These are phyloP conservation scores for Cercospora sp. DNA, from an alignment of 2,329 filamentous ascomycete species.

Conservation along the genomic window DNA sequence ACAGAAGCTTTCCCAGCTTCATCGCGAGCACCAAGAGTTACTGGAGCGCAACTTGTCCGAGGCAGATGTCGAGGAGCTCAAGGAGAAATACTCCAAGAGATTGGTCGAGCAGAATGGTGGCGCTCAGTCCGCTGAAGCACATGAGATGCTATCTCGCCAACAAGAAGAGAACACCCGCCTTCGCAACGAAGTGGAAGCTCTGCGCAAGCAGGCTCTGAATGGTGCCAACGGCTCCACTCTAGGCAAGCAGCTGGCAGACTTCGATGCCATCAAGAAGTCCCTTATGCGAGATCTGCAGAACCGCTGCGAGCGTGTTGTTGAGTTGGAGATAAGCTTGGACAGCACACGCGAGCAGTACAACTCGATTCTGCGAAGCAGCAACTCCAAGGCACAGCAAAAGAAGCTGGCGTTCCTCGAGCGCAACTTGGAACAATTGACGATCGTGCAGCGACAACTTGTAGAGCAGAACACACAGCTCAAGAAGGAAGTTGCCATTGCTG, in stretches of 20 bases:
- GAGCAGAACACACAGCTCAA: constrained; percentile 97
- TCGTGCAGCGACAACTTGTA: constrained; percentile 94
- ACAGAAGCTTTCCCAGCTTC: constrained; percentile 68
- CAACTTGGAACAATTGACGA: constrained; percentile 95
- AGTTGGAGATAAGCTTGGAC: constrained; percentile 95
- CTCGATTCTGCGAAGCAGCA: constrained; percentile 92
- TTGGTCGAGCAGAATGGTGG: constrained; percentile 57
- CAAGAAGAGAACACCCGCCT: constrained; percentile 79
- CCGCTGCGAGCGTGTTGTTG: constrained; percentile 92
- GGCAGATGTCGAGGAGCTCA: constrained; percentile 79
- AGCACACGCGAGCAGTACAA: constrained; percentile 99
- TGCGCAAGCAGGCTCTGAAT: constrained; percentile 69
- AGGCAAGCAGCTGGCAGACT: constrained; percentile 96
- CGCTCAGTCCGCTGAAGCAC: constrained; percentile 59
- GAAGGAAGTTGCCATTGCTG: constrained; percentile 98
- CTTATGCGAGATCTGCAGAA: constrained; percentile 98
- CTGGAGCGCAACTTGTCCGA: constrained; percentile 77
- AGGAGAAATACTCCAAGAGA: constrained; percentile 72
- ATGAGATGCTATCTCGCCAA: constrained; percentile 74
- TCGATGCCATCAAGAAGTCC: constrained; percentile 99
- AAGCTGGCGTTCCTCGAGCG: constrained; percentile 99
- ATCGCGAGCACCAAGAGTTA: constrained; percentile 81
- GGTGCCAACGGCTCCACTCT: constrained; percentile 68
- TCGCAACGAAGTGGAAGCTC: constrained; percentile 75
- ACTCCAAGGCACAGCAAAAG: constrained; percentile 98